Evolutionary conservation across 139 green algal species (phyloP).

Genomic region (Chlamydomonas sphaeroides): DNA sequence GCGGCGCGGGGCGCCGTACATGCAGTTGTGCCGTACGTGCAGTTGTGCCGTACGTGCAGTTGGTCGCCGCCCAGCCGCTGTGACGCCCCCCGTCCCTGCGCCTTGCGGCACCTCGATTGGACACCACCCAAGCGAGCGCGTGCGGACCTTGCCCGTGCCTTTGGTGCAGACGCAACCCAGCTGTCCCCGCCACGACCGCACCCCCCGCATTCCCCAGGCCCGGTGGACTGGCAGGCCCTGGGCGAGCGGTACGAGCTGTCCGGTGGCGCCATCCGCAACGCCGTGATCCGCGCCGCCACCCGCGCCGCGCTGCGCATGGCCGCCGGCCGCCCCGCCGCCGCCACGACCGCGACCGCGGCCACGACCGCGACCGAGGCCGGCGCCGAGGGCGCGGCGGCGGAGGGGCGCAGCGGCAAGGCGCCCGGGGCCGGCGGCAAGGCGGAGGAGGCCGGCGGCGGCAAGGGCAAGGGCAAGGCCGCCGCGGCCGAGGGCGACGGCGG

Average conservation of each 20-base stretch:
- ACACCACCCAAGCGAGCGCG: no score
- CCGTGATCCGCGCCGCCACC: constrained; percentile 21
- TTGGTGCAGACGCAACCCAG: no score
- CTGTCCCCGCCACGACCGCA: neutral
- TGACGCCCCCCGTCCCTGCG: no score
- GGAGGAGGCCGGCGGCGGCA: neutral
- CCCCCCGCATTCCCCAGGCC: neutral
- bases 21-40: no score
- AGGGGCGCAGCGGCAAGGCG: neutral
- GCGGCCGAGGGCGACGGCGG: neutral
- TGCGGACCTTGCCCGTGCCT: no score
- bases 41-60: no score
- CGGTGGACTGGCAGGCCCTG: constrained; percentile 16
- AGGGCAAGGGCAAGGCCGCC: neutral
- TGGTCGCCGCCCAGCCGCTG: no score
- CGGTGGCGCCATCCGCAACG: constrained; percentile 21
- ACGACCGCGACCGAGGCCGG: neutral
- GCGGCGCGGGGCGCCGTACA: no score
- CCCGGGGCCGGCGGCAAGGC: neutral
- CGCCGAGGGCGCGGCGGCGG: neutral
- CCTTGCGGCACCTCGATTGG: no score
- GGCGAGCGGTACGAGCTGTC: constrained; percentile 12
- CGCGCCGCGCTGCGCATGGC: constrained; percentile 24
- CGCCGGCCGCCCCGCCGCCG: neutral
- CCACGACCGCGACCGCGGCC: neutral